Conservation (phyloP, 169 alveolate species). For the Eimeria tenella region DNA sequence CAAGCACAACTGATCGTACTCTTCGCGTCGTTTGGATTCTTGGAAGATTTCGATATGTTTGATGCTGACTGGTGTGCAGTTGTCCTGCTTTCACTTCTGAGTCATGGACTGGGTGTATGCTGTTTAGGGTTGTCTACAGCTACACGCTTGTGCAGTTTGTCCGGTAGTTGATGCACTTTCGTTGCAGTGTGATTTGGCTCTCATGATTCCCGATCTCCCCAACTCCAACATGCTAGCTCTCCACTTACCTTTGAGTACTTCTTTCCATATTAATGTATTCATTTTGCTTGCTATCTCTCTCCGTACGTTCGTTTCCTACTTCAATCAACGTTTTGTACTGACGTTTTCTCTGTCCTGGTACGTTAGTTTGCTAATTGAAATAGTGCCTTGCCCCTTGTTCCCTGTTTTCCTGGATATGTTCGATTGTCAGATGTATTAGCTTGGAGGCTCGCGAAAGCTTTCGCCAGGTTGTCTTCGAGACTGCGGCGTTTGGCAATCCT, state of each 20-base stretch:
- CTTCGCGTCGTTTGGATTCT: not conserved
- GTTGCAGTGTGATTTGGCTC: too few relatives aligned
- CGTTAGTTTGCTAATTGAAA: too few relatives aligned
- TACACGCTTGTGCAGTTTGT: not conserved
- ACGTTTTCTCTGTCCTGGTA: too few relatives aligned
- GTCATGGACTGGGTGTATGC: not conserved
- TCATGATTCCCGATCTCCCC: too few relatives aligned
- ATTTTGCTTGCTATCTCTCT: not conserved
- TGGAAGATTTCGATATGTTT: not conserved
- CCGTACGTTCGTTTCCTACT: not conserved
- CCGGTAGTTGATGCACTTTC: not conserved
- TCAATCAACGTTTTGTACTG: not conserved
- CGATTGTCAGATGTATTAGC: not conserved
- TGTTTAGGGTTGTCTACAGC: not conserved
- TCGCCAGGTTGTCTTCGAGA: slow-evolving; percentile 27
- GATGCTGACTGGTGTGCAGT: not conserved
- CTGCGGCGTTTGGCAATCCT: slow-evolving; percentile 42
- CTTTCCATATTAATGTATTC: not conserved
- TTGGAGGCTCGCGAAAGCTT: slow-evolving; percentile 41
- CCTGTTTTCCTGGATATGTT: not conserved
- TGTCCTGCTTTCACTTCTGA: not conserved
- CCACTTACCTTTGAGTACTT: not conserved
- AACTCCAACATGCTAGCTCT: too few relatives aligned
- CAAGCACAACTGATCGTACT: not conserved
- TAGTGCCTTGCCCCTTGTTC: too few relatives aligned